Evolutionary conservation across 495 filamentous ascomycete genomes (phyloP).

Genomic region (Cairneyella variabilis): DNA sequence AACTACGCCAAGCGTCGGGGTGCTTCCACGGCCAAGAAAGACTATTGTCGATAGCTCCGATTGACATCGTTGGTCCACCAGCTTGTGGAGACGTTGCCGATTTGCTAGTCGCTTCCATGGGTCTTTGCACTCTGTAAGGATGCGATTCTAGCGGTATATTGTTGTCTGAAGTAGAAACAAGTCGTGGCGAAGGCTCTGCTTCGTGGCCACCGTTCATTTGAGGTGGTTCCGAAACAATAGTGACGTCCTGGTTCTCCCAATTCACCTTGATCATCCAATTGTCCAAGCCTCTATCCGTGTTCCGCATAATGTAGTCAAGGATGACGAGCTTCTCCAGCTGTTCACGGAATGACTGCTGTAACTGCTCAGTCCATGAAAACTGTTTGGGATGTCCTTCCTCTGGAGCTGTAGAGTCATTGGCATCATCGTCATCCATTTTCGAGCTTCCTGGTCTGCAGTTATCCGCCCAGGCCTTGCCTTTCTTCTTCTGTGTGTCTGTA

Average conservation of each 20-base stretch:
- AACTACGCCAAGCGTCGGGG: slow-evolving; percentile 87
- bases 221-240: slow-evolving; percentile 79
- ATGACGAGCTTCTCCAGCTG: slow-evolving; percentile 97
- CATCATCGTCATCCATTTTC: slow-evolving; percentile 63
- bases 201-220: slow-evolving; percentile 57
- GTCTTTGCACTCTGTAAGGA: slow-evolving; percentile 75
- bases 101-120: slow-evolving; percentile 73
- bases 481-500: slow-evolving; percentile 64
- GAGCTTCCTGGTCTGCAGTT: slow-evolving; percentile 69
- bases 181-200: slow-evolving; percentile 52
- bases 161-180: slow-evolving; percentile 48
- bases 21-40: slow-evolving; percentile 99
- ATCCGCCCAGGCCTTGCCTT: slow-evolving; percentile 77
- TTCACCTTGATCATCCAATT: slow-evolving; percentile 99
- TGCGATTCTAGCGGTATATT: slow-evolving; percentile 45
- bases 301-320: slow-evolving; percentile 98
- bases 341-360: slow-evolving; percentile 91
- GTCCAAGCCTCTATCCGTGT: slow-evolving; percentile 93
- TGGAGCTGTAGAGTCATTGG: slow-evolving; percentile 39
- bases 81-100: slow-evolving; percentile 50
- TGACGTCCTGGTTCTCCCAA: slow-evolving; percentile 73
- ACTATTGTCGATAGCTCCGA: slow-evolving; percentile 97
- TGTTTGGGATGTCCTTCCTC: slow-evolving; percentile 44
- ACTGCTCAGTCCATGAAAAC: slow-evolving; percentile 82
- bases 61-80: slow-evolving; percentile 59